A percentile compares a stretch with the other conserved stretches of the same genome.
phyloP scores from a whole-genome alignment of 2,329 filamentous ascomycete species.

The Colletotrichum lindemuthianum region DNA sequence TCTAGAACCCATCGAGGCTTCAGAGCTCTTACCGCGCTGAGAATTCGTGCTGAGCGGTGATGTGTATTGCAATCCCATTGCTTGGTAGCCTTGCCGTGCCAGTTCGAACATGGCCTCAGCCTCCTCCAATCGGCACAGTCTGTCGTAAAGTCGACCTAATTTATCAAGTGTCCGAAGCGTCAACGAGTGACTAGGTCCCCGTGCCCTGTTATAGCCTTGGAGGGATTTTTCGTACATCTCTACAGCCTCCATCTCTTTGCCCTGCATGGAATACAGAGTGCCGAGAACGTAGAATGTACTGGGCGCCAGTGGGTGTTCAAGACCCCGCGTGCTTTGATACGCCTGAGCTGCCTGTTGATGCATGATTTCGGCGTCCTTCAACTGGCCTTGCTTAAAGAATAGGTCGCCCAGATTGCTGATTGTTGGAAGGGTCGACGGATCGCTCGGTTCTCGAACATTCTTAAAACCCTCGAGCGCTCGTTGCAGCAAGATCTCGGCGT shows the following conservation, averaged over 20 bases:
- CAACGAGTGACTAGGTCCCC: conserved; percentile 33
- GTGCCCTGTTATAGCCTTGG: conserved; percentile 40
- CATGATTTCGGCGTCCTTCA: conserved; percentile 42
- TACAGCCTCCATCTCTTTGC: conserved; percentile 38
- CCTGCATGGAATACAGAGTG: conserved; percentile 37
- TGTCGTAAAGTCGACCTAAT: conserved; percentile 43
- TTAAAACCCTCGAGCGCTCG: too few relatives aligned
- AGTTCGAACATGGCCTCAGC: conserved; percentile 44
- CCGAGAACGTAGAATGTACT: conserved; percentile 37
- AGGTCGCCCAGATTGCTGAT: conserved; percentile 43
- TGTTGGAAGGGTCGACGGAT: conserved; percentile 36
- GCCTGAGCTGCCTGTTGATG: conserved; percentile 43
- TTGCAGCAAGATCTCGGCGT: too few relatives aligned
- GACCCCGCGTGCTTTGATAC: conserved; percentile 36
- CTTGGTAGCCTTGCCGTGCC: conserved; percentile 41
- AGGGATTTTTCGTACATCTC: conserved; percentile 42
- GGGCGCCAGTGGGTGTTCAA: conserved; percentile 34
- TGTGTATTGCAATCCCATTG: conserved; percentile 39
- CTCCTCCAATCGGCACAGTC: conserved; percentile 34
- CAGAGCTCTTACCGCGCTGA: too few relatives aligned
- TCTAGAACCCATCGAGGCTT: too few relatives aligned
- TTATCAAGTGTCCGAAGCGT: conserved; percentile 41
- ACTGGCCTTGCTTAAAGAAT: conserved; percentile 41
- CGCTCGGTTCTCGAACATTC: too few relatives aligned
- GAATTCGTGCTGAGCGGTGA: conserved; percentile 37